These are phyloP conservation scores for Boletales sp. DNA, from an alignment of 768 basidiomycete genomes.

Conservation along the genomic window DNA sequence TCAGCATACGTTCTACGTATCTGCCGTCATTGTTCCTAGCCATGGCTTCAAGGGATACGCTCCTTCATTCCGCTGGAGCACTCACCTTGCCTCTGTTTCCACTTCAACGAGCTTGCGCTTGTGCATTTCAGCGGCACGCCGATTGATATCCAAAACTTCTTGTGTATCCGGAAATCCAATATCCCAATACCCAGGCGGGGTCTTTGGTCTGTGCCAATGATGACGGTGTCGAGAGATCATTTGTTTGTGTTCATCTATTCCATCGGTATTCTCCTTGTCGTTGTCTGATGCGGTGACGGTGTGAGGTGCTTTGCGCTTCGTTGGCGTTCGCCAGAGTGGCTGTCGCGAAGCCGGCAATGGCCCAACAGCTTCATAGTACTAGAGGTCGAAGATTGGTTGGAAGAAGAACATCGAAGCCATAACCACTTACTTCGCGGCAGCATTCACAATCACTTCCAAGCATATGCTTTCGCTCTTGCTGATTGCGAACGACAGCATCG, in stretches of 20 bases:
- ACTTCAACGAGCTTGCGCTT: slow-evolving; percentile 56
- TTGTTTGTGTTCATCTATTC: slow-evolving; percentile 54
- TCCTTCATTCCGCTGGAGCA: neutral
- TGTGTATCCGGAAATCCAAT: slow-evolving; percentile 90
- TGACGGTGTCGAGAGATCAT: slow-evolving; percentile 70
- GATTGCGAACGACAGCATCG: slow-evolving; percentile 72
- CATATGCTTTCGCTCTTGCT: slow-evolving; percentile 59
- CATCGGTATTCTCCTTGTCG: slow-evolving; percentile 33
- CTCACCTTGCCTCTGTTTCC: slow-evolving; percentile 57
- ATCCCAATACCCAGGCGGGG: slow-evolving; percentile 87
- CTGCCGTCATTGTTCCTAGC: slow-evolving; percentile 23
- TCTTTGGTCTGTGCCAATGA: slow-evolving; percentile 65
- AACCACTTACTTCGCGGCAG: slow-evolving; percentile 62
- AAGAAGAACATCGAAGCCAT: neutral
- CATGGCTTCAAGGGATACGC: neutral
- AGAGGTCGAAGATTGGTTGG: neutral
- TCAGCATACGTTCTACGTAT: slow-evolving; percentile 21
- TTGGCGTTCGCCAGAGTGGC: slow-evolving; percentile 73
- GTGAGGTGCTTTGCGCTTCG: slow-evolving; percentile 27
- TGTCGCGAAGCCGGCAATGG: slow-evolving; percentile 66
- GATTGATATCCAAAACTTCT: slow-evolving; percentile 73
- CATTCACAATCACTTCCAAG: slow-evolving; percentile 79
- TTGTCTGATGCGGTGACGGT: slow-evolving; percentile 2
- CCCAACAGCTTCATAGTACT: slow-evolving; percentile 82
- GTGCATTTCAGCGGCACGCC: slow-evolving; percentile 69